Evolutionary conservation across 805 yeast genomes (phyloP).

Genomic region (Candida pini): DNA sequence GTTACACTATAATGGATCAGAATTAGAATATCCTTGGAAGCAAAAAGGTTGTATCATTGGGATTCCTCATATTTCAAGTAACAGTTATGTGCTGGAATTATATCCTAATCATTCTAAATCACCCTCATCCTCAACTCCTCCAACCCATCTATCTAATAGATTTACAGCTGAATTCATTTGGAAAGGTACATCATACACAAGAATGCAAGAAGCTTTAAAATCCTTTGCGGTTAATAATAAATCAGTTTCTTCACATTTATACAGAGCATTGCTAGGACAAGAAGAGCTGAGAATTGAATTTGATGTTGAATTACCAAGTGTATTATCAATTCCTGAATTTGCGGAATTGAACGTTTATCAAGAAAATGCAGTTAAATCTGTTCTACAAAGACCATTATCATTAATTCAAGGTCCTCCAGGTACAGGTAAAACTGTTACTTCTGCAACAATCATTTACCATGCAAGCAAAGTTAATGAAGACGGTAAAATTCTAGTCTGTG

Average conservation of each 20-base stretch:
- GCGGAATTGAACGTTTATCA: constrained; percentile 75
- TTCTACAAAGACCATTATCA: constrained; percentile 65
- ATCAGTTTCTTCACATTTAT: constrained; percentile 68
- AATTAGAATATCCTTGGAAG: constrained; percentile 57
- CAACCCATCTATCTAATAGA: constrained; percentile 53
- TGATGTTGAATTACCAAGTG: constrained; percentile 54
- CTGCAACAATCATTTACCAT: constrained; percentile 82
- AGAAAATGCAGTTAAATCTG: constrained; percentile 66
- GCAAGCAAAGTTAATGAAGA: constrained; percentile 54
- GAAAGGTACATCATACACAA: constrained; percentile 76
- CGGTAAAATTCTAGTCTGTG: constrained; percentile 76
- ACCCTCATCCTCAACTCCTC: constrained; percentile 50
- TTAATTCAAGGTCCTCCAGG: constrained; percentile 96
- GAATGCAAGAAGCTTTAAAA: constrained; percentile 78
- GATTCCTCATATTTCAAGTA: constrained; percentile 61
- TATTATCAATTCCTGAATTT: constrained; percentile 59
- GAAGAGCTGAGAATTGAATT: constrained; percentile 61
- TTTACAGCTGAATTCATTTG: constrained; percentile 85
- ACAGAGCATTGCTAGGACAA: constrained; percentile 76
- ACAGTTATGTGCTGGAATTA: constrained; percentile 69
- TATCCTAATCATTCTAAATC: constrained; percentile 34
- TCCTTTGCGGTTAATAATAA: constrained; percentile 63
- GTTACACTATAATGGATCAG: constrained; percentile 54
- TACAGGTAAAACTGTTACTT: constrained; percentile 92
- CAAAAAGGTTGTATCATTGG: constrained; percentile 66